Base-by-base conservation (phyloP, 1,139 yeast genomes). In the Blastobotrys niveus region DNA sequence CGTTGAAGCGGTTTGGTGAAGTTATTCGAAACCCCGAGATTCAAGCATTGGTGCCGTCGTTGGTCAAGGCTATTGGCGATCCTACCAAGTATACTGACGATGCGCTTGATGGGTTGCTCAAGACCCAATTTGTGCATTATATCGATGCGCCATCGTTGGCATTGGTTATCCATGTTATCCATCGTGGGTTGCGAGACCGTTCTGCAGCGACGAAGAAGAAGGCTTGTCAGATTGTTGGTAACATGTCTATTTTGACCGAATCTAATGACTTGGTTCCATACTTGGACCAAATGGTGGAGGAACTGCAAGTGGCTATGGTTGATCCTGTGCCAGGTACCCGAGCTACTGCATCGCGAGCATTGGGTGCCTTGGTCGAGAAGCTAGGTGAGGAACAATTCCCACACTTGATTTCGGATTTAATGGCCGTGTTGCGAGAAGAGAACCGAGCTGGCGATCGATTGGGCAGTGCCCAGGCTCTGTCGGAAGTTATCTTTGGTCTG, bases 81-180 rank as follows among this genome's bases (percentile, higher is more conserved):
- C 97, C 98, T 34, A 84, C 96, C 0, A 82, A 77, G 56, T 71
- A 82, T 65, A 91, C 98, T 7, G 96, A 87, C 50, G 79, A 69
- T 5, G 97, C 98, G 0, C 71, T 93, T 48, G 95, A 88, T 56
- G 80, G 86, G 27, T 74, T 93, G 58, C 80, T 89, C 52, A 80
- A 79, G 58, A 93, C 98, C 0, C 94, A 91, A 58, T 93, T 93
- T 59, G 95, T 88, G 40, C 98, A 93, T 65, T 93, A 89, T 63
- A 91, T 93, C 53, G 99, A 93, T 68, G 96, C 97, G 24, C 96
- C 99, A 2, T 89, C 97, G 1, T 73, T 93, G 59, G 98, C 99
- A 1, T 74, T 93, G 57, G 87, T 91, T 46, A 86, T 89, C 52
- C 96, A 89, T 60, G 96, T 93, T 43, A 80, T 91, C 43, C 93